Evolutionary conservation across 164 flowering plant species (phyloP).

Genomic region (Paratinospora sagittata): DNA sequence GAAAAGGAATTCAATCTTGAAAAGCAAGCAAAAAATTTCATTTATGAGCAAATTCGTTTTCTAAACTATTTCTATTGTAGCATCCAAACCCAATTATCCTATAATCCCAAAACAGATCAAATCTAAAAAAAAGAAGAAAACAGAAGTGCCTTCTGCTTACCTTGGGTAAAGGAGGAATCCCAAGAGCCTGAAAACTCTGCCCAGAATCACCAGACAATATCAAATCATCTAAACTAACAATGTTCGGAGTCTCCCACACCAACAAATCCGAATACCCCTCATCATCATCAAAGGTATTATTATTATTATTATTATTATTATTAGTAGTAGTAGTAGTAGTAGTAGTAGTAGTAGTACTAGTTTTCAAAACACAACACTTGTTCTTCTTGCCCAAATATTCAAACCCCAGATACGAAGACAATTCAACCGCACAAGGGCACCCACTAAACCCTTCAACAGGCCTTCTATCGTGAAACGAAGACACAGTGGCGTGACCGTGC

Average conservation of each 20-base stretch:
- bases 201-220: slow-evolving; percentile 31
- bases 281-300: too few relatives aligned
- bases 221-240: slow-evolving; percentile 54
- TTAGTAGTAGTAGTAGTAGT: too few relatives aligned
- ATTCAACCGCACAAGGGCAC: slow-evolving; percentile 51
- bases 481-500: slow-evolving; percentile 27
- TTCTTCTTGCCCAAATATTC: slow-evolving; percentile 39
- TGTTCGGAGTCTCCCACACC: slow-evolving; percentile 58
- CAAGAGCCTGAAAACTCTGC: slow-evolving; percentile 47
- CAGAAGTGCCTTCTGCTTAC: slow-evolving; percentile 27
- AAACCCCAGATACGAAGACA: slow-evolving; percentile 46
- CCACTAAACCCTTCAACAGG: slow-evolving; percentile 68
- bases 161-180: slow-evolving; percentile 67
- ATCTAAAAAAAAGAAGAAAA: neutral
- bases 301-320: too few relatives aligned
- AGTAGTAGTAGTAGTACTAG: too few relatives aligned
- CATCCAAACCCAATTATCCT: neutral
- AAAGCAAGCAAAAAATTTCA: neutral
- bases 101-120: neutral
- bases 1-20: neutral
- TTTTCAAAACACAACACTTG: too few relatives aligned
- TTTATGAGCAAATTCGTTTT: neutral
- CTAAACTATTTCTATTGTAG: neutral
- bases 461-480: slow-evolving; percentile 45
- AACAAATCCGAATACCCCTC: slow-evolving; percentile 37